Evolutionary conservation across 148 eudicot species (phyloP).

Genomic region (Limonium bicolor): DNA sequence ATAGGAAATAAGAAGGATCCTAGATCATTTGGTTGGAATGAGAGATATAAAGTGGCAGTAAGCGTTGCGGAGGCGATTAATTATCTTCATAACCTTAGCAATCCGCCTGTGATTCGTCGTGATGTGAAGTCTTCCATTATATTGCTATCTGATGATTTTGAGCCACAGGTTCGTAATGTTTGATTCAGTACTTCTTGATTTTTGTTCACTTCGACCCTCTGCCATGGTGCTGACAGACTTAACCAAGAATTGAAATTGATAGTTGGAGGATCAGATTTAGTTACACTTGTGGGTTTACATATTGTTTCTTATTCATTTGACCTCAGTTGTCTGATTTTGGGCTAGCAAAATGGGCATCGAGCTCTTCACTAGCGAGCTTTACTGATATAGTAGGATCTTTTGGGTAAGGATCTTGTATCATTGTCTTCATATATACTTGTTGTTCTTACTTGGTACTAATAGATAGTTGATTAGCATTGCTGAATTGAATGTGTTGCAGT

Average conservation of each 20-base stretch:
- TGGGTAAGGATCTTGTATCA: constrained; percentile 54
- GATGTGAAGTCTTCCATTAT: constrained; percentile 95
- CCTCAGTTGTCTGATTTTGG: constrained; percentile 90
- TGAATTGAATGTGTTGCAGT: too few species aligned
- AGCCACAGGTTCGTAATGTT: constrained; percentile 58
- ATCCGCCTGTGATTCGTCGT: constrained; percentile 64
- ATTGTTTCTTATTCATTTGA: constrained; percentile 6
- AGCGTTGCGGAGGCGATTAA: constrained; percentile 83
- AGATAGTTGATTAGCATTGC: too few species aligned
- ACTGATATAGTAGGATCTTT: constrained; percentile 88
- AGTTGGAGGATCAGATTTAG: too few species aligned
- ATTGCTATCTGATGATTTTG: constrained; percentile 73
- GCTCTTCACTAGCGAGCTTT: constrained; percentile 41
- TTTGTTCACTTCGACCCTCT: too few species aligned
- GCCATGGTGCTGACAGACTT: too few species aligned
- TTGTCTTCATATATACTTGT: constrained; percentile 3
- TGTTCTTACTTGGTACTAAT: too few species aligned
- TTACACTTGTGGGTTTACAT: constrained; percentile 5
- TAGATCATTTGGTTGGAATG: constrained; percentile 47
- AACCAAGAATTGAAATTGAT: not conserved
- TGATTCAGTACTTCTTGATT: too few species aligned
- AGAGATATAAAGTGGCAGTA: constrained; percentile 78
- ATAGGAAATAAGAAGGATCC: constrained; percentile 39
- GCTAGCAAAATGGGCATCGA: constrained; percentile 60
- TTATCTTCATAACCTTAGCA: constrained; percentile 43